Evolutionary conservation across 2,329 filamentous ascomycete genomes (phyloP).

Genomic region (Cladosporium sp.): DNA sequence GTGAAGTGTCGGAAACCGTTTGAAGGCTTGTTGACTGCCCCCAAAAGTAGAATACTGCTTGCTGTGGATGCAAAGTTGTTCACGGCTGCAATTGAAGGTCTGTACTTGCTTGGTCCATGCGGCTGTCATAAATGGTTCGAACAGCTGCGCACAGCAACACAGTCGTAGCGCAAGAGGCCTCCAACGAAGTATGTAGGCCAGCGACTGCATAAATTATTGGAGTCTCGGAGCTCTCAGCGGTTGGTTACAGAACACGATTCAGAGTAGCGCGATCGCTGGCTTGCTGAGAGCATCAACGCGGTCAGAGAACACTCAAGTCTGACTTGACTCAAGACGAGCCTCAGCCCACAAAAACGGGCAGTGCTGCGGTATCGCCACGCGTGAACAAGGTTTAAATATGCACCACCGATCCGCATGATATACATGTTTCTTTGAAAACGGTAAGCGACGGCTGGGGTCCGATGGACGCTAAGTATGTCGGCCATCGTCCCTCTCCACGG

Average conservation of each 20-base stretch:
- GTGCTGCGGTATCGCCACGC: not conserved
- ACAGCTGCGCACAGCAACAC: not conserved
- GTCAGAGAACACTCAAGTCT: not conserved
- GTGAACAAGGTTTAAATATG: not conserved
- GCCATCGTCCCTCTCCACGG: not conserved
- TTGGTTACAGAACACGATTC: not conserved
- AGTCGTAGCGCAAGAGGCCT: not conserved
- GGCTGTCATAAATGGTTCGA: not conserved
- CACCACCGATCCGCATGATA: not conserved
- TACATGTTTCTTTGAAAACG: not conserved
- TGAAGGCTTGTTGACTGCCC: not conserved
- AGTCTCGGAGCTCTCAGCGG: not conserved
- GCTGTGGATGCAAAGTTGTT: not conserved
- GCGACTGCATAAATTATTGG: not conserved
- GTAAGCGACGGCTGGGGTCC: not conserved
- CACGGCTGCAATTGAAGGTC: not conserved
- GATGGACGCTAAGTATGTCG: not conserved
- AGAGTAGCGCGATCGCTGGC: not conserved
- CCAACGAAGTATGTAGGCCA: not conserved
- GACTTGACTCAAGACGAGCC: not conserved
- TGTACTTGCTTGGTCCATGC: not conserved
- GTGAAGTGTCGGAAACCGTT: not conserved
- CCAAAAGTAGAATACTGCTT: not conserved
- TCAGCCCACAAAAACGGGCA: not conserved
- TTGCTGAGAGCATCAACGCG: not conserved